A percentile compares a stretch with the other conserved stretches of the same genome.
Conservation (phyloP, 257 asterid genomes). For the Plantago major region DNA sequence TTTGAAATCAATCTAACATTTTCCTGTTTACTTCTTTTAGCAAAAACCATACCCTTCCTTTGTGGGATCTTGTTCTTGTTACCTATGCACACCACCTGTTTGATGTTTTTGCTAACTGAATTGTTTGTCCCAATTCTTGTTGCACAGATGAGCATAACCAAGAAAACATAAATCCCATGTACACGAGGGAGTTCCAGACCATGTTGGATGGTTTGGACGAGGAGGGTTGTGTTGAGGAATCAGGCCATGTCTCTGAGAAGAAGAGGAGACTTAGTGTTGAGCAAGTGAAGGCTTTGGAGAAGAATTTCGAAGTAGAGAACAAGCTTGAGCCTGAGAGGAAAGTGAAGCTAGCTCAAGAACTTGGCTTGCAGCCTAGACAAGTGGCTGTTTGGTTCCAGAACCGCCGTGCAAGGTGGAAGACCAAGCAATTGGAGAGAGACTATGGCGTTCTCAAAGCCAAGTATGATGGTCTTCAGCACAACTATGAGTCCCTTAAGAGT, state of each 20-base stretch:
- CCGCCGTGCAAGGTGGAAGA: slow-evolving; percentile 90
- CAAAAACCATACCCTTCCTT: slow-evolving; percentile 20
- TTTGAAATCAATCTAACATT: not conserved
- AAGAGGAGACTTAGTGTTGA: slow-evolving; percentile 65
- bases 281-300: slow-evolving; percentile 89
- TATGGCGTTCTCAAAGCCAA: slow-evolving; percentile 65
- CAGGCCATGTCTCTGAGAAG: slow-evolving; percentile 57
- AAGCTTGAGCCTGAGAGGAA: slow-evolving; percentile 91
- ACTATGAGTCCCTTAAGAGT: slow-evolving; percentile 42
- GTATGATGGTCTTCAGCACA: slow-evolving; percentile 58
- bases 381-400: slow-evolving; percentile 97
- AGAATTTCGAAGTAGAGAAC: slow-evolving; percentile 80
- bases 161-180: slow-evolving; percentile 35
- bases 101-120: not conserved
- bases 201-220: slow-evolving; percentile 75
- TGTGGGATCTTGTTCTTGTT: slow-evolving; percentile 17
- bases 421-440: slow-evolving; percentile 84
- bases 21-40: slow-evolving; percentile 29
- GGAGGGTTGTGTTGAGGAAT: slow-evolving; percentile 66
- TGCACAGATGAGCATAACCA: slow-evolving; percentile 46
- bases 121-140: not conserved
- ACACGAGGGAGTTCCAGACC: slow-evolving; percentile 62
- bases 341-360: slow-evolving; percentile 74
- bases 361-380: slow-evolving; percentile 90
- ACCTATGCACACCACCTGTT: not conserved